Evolutionary conservation across 495 filamentous ascomycete genomes (phyloP), one percentile per base, ranked within the genome.

Genomic region (Lasiosphaeria ovina): DNA sequence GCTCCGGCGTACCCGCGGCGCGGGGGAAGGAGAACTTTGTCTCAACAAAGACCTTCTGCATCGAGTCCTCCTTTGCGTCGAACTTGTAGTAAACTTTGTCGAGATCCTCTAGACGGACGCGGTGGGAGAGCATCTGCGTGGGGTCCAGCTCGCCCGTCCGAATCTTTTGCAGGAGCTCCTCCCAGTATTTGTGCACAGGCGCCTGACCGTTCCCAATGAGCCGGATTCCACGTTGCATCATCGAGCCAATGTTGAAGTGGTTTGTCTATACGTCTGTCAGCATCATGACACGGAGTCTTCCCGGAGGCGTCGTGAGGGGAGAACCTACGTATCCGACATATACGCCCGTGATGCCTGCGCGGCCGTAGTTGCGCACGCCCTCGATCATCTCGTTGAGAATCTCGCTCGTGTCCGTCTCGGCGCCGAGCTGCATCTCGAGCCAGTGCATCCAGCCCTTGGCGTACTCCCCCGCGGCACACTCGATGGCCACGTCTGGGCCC

Each of bases 311-410:
- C n/a, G n/a, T n/a, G n/a, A n/a, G n/a, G n/a, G n/a, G n/a, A n/a
- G n/a, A n/a, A 62, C 87, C 75, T 71, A 92, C 88, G 73, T 85
- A 93, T 54, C 89, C 91, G 48, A 89, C 88, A 71, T 93, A 93
- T 51, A 93, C 84, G 40, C 89, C 91, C 0, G 90, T 96, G 55
- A 96, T 77, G 16, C 91, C 89, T 56, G 84, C 83, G 0, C 87
- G 79, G 11, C 93, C 90, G 69, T 85, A 95, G 54, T 85, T 88
- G 45, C 87, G 79, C 9, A 93, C 89, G 11, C 86, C 80, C 44
- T 85, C 86, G 45, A 97, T 83, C 85, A 92, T 91, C 76, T 97
- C 90, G 66, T 97, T 97, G 58, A 96, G 47, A 51, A 94, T 86
- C 75, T 96, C 92, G 49, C 85, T 88, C 4, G 89, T 91, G 71